Base-by-base conservation (phyloP, 805 yeast species). In the Lachancea waltii region DNA sequence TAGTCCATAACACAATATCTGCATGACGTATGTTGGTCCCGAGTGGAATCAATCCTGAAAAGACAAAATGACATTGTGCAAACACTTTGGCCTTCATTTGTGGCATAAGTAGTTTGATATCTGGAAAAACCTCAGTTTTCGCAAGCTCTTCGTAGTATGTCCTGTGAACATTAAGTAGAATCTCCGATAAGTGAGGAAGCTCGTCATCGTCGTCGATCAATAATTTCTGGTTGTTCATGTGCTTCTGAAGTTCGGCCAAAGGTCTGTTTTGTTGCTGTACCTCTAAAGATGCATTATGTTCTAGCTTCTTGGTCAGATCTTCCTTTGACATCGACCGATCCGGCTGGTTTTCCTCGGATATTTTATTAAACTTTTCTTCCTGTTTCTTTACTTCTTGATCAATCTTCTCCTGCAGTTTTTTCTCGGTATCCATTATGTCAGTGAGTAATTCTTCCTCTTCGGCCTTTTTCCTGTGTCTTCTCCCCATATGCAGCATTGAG, bases 1-100 rank as follows among this genome's bases (percentile, higher is more conserved):
- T 73, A 9, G 90, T 84, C 97, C 97, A 90, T 16, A 81, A 76
- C 1, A 89, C 96, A 30, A 92, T 84, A 55, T 86, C 95, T 3
- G 94, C 92, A 23, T 70, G 64, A 36, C 81, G 79, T 13, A 84
- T 63, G 38, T 77, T 72, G 9, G 79, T 69, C 1, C 92, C 92
- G n/a, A 85, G 56, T 1, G 97, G 97, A 16, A 92, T 71, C n/a
- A 90, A 70, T 0, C 97, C 97, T 3, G 95, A 82, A 48, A 92
- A 81, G 14, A 90, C 70, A 39, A 92, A 74, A 3, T 76, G 75
- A 32, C 79, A 72, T 5, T 80, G 89, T 17, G 70, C 60, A 42
- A 90, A 76, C 2, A 87, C 87, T 41, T 69, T 52, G 7, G 63
- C 57, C 54, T 89, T 90, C 73, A 90, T 69, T n/a, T 60, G 49